Conservation (phyloP, 768 basidiomycete species). For the Coprinopsis cinerea region DNA sequence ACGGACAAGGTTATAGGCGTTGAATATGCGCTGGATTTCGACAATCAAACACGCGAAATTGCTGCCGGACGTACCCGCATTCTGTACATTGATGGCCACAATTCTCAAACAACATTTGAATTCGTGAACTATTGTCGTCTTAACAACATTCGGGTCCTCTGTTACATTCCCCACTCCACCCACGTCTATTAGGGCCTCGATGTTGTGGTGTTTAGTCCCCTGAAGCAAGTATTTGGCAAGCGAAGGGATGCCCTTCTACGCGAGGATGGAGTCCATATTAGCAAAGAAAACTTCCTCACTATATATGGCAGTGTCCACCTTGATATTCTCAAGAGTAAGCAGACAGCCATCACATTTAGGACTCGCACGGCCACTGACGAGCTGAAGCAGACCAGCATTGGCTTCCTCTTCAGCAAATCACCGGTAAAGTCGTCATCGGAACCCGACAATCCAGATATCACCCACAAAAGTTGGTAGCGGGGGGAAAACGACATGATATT, state of each 20-base stretch:
- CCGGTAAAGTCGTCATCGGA: too few species aligned
- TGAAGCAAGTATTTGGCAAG: neutral
- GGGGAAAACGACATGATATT: too few species aligned
- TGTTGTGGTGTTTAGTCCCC: constrained; percentile 17
- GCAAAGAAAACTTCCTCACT: neutral
- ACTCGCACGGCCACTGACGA: too few species aligned
- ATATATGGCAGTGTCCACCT: neutral
- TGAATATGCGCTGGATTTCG: constrained; percentile 31
- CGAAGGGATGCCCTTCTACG: neutral
- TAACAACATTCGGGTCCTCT: constrained; percentile 29
- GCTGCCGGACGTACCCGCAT: constrained; percentile 19
- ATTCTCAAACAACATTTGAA: constrained; percentile 24
- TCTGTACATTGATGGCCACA: constrained; percentile 34
- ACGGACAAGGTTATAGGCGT: constrained; percentile 31
- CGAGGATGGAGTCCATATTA: neutral
- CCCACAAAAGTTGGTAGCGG: too few species aligned
- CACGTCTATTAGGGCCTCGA: constrained; percentile 35
- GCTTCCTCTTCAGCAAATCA: too few species aligned
- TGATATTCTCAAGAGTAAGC: neutral
- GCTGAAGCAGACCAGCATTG: too few species aligned
- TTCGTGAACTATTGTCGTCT: constrained; percentile 23
- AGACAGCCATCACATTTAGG: too few species aligned
- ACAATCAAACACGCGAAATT: constrained; percentile 22
- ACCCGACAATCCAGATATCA: too few species aligned
- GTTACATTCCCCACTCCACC: constrained; percentile 37